phyloP scores from a whole-genome alignment of 331 rosid species.

The Pyracantha coccinea region DNA sequence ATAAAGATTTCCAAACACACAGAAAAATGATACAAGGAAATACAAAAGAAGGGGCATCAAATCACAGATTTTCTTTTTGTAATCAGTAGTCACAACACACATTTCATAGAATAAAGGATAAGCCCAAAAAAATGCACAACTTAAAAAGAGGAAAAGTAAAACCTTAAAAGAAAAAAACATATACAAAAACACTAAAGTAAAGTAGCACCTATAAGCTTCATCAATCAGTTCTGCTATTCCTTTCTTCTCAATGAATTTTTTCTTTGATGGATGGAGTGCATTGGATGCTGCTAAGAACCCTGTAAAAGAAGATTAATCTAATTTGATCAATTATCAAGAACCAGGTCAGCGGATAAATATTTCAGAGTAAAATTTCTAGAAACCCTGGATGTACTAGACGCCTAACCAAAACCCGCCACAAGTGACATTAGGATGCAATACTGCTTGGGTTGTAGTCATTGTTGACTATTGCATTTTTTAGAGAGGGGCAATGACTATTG shows the following conservation, averaged over 20 bases:
- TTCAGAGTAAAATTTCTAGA: background rate
- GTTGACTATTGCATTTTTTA: background rate
- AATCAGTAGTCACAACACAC: background rate
- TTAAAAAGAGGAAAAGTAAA: background rate
- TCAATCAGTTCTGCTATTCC: slow-evolving; percentile 9
- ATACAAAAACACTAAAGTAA: background rate
- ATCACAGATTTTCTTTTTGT: background rate
- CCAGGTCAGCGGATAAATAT: background rate
- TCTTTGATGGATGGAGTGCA: slow-evolving; percentile 9
- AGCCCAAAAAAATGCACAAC: background rate
- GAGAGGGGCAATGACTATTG: background rate
- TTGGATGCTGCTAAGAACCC: slow-evolving; percentile 15
- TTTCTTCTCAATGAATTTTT: slow-evolving; percentile 6
- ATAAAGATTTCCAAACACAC: background rate
- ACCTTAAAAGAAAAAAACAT: background rate
- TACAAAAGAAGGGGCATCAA: background rate
- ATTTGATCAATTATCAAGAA: background rate
- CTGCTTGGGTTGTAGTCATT: background rate
- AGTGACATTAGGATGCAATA: background rate
- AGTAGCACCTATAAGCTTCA: slow-evolving; percentile 16
- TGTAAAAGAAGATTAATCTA: background rate
- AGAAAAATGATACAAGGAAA: background rate
- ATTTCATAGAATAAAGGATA: background rate
- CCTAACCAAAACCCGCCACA: background rate
- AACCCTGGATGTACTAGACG: background rate